Conservation (phyloP, 352 stramenopile genomes). For the Phytopythium sindhum region DNA sequence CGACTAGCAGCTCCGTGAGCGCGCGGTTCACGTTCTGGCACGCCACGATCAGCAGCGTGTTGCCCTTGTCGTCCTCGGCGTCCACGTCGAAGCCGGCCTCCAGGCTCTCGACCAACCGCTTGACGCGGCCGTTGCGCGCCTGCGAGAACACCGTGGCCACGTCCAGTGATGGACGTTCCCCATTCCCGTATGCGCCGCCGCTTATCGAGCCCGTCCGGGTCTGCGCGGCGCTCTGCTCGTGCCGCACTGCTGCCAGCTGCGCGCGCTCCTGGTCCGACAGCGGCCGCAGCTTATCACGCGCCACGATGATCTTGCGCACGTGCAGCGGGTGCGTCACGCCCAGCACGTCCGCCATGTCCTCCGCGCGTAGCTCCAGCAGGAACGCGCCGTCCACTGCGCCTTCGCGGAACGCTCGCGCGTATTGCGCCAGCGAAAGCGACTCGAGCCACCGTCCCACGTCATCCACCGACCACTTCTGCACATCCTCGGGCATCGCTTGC, state of each 20-base stretch:
- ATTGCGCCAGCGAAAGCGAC: conserved; percentile 86
- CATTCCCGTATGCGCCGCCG: neutral
- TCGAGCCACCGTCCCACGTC: conserved; percentile 93
- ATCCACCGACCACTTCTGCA: conserved; percentile 85
- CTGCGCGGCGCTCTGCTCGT: conserved; percentile 41
- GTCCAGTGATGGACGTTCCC: conserved; percentile 30
- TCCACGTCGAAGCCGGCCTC: conserved; percentile 89
- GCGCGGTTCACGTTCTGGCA: conserved; percentile 89
- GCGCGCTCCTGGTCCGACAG: conserved; percentile 67
- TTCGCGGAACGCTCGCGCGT: conserved; percentile 89
- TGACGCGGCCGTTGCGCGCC: conserved; percentile 86
- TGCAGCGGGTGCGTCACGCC: conserved; percentile 91
- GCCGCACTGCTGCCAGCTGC: conserved; percentile 61
- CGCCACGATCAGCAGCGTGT: conserved; percentile 89
- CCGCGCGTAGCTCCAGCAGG: conserved; percentile 88
- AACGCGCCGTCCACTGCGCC: conserved; percentile 91
- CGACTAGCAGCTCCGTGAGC: conserved; percentile 88
- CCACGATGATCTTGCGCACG: conserved; percentile 86
- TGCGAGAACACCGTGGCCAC: conserved; percentile 88
- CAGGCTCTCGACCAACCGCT: conserved; percentile 87
- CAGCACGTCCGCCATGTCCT: conserved; percentile 90
- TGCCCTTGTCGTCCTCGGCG: conserved; percentile 90
- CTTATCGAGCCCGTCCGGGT: conserved; percentile 17
- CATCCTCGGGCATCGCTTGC: conserved; percentile 67
- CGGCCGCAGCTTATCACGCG: conserved; percentile 86